These are phyloP conservation scores for Endocalyx cinctus DNA, from an alignment of 2,329 filamentous ascomycete species.

Conservation along the genomic window DNA sequence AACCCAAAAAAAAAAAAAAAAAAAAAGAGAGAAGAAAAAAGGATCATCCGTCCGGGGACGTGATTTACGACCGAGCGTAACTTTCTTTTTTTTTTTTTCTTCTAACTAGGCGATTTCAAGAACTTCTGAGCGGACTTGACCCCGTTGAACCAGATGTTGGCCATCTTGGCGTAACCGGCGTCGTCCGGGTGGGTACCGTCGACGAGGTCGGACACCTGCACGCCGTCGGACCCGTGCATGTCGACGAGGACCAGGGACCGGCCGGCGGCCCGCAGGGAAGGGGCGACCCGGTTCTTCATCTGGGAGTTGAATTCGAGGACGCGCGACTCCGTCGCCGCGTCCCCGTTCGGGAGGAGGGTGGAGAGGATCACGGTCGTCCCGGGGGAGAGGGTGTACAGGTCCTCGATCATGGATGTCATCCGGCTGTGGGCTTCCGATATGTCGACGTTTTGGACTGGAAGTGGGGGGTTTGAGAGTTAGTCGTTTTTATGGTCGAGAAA, in stretches of 20 bases:
- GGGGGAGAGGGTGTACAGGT: conserved; percentile 24
- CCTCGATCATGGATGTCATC: conserved; percentile 24
- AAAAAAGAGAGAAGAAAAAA: no score
- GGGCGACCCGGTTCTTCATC: conserved; percentile 18
- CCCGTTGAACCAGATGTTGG: conserved; percentile 23
- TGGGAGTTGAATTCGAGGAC: conserved; percentile 24
- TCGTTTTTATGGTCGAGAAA: no score
- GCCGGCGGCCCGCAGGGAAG: conserved; percentile 12
- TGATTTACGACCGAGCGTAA: no score
- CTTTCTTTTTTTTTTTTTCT: no score
- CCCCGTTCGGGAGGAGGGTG: conserved; percentile 25
- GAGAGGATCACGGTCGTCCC: conserved; percentile 29
- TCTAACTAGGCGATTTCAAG: no score
- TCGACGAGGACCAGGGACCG: conserved; percentile 28
- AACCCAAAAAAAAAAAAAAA: no score
- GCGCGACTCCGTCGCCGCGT: conserved; percentile 18
- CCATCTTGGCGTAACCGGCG: conserved; percentile 32
- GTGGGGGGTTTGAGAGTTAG: no score
- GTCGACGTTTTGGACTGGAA: no score
- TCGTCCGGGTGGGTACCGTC: conserved; percentile 32
- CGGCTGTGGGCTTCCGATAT: conserved; percentile 23
- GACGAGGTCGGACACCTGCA: conserved; percentile 21
- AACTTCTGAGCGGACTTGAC: conserved; percentile 28
- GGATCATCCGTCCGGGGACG: no score
- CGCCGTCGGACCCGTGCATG: conserved; percentile 25